Evolutionary conservation across 1,139 yeast species (phyloP).

Genomic region (Spathaspora sp.): DNA sequence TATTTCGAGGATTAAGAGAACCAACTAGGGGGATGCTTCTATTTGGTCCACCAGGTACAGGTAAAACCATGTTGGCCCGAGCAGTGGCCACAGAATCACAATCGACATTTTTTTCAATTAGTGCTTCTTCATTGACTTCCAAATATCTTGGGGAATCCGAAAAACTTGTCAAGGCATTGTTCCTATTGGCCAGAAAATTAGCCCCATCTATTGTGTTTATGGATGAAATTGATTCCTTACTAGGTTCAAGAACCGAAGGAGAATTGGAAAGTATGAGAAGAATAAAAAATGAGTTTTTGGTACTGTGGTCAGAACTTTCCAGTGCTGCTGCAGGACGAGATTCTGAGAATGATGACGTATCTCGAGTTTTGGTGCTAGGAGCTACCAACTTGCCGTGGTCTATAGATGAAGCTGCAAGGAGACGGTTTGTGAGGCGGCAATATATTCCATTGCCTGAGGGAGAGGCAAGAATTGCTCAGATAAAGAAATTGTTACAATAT

Average conservation of each 20-base stretch:
- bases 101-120: slow-evolving; percentile 89
- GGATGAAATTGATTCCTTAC: slow-evolving; percentile 91
- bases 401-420: slow-evolving; percentile 95
- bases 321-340: slow-evolving; percentile 87
- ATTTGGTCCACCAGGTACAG: slow-evolving; percentile 99
- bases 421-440: slow-evolving; percentile 90
- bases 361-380: slow-evolving; percentile 84
- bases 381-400: slow-evolving; percentile 99
- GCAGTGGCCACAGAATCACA: slow-evolving; percentile 97
- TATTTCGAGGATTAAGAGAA: slow-evolving; percentile 87
- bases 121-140: slow-evolving; percentile 90
- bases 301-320: slow-evolving; percentile 94
- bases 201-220: slow-evolving; percentile 95
- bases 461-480: slow-evolving; percentile 75
- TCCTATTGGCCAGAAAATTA: slow-evolving; percentile 77
- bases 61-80: slow-evolving; percentile 95
- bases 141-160: slow-evolving; percentile 94
- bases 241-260: slow-evolving; percentile 82
- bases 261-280: slow-evolving; percentile 92
- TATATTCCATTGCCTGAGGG: slow-evolving; percentile 93
- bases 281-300: slow-evolving; percentile 89
- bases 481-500: slow-evolving; percentile 64
- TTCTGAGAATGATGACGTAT: slow-evolving; percentile 53
- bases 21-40: slow-evolving; percentile 95
- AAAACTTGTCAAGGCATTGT: slow-evolving; percentile 86